Base-by-base conservation (phyloP, 169 alveolate species). In the Theileria equi region DNA sequence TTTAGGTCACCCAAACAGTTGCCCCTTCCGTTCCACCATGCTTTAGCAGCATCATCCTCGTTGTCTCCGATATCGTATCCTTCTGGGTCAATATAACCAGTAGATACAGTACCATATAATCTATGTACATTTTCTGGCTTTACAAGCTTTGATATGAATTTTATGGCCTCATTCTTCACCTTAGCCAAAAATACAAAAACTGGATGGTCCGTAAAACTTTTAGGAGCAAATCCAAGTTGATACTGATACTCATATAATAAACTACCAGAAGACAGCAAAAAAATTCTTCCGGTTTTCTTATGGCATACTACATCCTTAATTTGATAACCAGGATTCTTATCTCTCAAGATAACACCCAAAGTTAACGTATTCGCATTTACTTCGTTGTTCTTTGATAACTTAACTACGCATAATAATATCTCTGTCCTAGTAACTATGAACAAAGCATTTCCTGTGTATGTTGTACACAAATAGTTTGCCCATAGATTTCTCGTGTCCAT, bases 201-300 rank as follows among this genome's bases (percentile, higher is more conserved):
- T 16, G 65, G 48, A 49, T 59, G 6, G 35, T 73, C 83, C 62
- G 16, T 60, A 7, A 38, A 28, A 10, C 55, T 59, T 13, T 1
- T 50, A 11, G 61, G 48, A 4, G 48, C 59, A 25, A 65, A 11
- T 17, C 80, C 79, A 23, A 57, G 16, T 35, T 74, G 84, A 59
- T 74, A 74, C 64, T 58, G 74, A 58, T 35, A 74, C 63, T 74
- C 84, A 60, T 74, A 74, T 16, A 74, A 25, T 25, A 25, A 47
- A 57, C 73, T 64, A 43, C 43, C 57, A 38, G 72, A 31, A 16
- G 28, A 55, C 65, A 74, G 38, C 26, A 74, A 4, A 34, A 74
- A 74, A 13, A 74, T 48, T 2, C 84, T 8, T 0, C 84, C 84
- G 25, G 81, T 38, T 0, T 19, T 43, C 4, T 34, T 36, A 41